Base-by-base conservation (phyloP, 768 basidiomycete species). In the Boletus barrowsii region DNA sequence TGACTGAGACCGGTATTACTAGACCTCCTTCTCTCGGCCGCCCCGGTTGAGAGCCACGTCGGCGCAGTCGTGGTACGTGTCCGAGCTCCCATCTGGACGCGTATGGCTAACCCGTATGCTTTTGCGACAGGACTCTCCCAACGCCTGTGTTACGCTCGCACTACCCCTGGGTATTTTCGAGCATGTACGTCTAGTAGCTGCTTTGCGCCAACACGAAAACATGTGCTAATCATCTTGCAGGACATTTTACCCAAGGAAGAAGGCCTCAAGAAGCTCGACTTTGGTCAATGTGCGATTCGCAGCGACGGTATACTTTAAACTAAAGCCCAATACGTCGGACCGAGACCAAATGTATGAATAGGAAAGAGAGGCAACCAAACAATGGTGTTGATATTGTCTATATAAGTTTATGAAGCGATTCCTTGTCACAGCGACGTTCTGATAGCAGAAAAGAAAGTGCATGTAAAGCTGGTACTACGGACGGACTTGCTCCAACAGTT, bases 111-210 rank as follows among this genome's bases (percentile, higher is more conserved):
- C 11, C 40, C 3, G 10, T 24, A 17, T 35, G 15, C 24, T 37
- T 53, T 45, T 17, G 32, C 8, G 40, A 55, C 48, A 84, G 84
- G 86, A 88, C 67, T 86, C 85, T 5, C 87, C 88, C 2, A 90
- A 90, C 59, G 87, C 88, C 2, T 88, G 87, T 60, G 86, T 89
- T 6, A 88, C 87, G 0, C 70, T 91, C 20, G 87, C 79, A 0
- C 75, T 91, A 4, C 88, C 88, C 5, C 76, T 85, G n/a, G 87
- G 82, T 3, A 91, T 91, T 55, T 91, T 91, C 62, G 84, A 88
- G 40, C 77, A 83, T 61, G 86, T 86, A 46, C 57, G 81, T 68
- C 20, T 13, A 1, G 5, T 6, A n/a, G 29, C 18, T 1, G 22
- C 13, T 10, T 41, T 37, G 9, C 17, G 4, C 24, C 14, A 10